Evolutionary conservation across 257 asterid species (phyloP).

Genomic region (Echites panduratus): DNA sequence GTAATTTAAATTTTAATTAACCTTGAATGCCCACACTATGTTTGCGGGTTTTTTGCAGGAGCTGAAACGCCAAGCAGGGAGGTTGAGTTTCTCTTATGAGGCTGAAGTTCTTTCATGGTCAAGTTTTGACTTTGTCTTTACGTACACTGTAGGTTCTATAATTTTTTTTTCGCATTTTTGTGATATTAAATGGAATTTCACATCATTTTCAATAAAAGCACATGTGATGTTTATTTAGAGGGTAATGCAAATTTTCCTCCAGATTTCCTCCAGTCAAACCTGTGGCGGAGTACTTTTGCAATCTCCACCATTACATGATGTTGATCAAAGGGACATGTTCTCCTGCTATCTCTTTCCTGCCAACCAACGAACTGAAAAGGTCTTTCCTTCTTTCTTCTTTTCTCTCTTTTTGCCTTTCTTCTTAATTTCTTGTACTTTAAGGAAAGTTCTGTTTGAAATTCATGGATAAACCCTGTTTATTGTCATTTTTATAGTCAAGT

Average conservation of each 20-base stretch:
- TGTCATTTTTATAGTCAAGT: background rate
- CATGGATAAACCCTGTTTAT: background rate
- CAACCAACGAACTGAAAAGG: constrained; percentile 50
- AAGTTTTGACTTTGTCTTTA: constrained; percentile 51
- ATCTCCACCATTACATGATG: constrained; percentile 57
- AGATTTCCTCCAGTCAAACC: constrained; percentile 56
- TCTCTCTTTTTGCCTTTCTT: background rate
- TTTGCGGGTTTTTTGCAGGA: constrained; percentile 40
- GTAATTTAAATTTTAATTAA: constrained; percentile 4
- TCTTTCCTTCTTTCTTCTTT: constrained; percentile 9
- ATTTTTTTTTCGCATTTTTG: background rate
- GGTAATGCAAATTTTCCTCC: constrained; percentile 19
- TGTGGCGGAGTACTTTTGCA: constrained; percentile 61
- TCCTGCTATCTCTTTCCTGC: constrained; percentile 75
- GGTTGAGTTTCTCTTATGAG: constrained; percentile 55
- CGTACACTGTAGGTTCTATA: constrained; percentile 47
- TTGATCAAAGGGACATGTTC: constrained; percentile 67
- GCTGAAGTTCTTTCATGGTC: constrained; percentile 87
- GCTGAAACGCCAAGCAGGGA: constrained; percentile 57
- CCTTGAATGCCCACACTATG: background rate
- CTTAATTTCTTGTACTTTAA: background rate
- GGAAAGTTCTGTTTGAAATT: background rate
- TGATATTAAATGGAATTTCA: background rate
- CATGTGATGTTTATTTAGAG: background rate
- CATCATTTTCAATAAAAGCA: background rate